A percentile compares a stretch with the other conserved stretches of the same genome.
phyloP scores from a whole-genome alignment of 1,139 yeast species.

The Meyerozyma elateridarum region DNA sequence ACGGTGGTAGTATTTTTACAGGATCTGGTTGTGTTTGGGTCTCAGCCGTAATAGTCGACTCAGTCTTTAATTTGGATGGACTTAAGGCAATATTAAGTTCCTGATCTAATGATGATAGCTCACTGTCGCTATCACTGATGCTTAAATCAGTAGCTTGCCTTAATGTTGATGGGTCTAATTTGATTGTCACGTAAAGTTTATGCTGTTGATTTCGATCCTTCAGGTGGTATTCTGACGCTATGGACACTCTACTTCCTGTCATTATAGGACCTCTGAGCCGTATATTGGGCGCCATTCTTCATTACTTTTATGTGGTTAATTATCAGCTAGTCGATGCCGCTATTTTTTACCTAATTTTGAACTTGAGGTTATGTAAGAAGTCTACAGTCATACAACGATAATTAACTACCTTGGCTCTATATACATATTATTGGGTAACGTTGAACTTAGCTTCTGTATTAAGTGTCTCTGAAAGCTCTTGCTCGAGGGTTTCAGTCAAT shows the following conservation, averaged over 20 bases:
- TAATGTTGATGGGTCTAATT: constrained; percentile 1
- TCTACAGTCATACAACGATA: not conserved
- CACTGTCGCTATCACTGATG: constrained; percentile 1
- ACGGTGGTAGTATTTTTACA: not conserved
- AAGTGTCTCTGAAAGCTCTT: constrained; percentile 43
- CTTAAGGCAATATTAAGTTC: constrained; percentile 2
- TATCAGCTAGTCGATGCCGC: constrained; percentile 1
- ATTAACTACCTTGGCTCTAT: not conserved
- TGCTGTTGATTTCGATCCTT: not conserved
- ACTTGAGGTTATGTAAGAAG: constrained; percentile 2
- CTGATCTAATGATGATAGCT: constrained; percentile 2
- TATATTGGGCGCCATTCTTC: constrained; percentile 3
- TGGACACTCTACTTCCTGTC: constrained; percentile 3
- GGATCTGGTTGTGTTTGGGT: too few species aligned
- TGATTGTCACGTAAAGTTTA: not conserved
- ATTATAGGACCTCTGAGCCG: constrained; percentile 4
- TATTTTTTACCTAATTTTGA: too few species aligned
- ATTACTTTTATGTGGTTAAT: not conserved
- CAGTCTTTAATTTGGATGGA: too few species aligned
- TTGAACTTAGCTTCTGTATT: constrained; percentile 26
- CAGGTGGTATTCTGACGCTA: constrained; percentile 1
- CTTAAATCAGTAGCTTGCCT: not conserved
- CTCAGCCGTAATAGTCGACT: too few species aligned
- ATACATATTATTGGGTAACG: constrained; percentile 14
- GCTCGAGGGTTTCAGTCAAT: constrained; percentile 42